Percentiles rank a stretch among this genome's conserved stretches.
Conservation (phyloP, 768 basidiomycete species). For the Lactifluus subvellereus region DNA sequence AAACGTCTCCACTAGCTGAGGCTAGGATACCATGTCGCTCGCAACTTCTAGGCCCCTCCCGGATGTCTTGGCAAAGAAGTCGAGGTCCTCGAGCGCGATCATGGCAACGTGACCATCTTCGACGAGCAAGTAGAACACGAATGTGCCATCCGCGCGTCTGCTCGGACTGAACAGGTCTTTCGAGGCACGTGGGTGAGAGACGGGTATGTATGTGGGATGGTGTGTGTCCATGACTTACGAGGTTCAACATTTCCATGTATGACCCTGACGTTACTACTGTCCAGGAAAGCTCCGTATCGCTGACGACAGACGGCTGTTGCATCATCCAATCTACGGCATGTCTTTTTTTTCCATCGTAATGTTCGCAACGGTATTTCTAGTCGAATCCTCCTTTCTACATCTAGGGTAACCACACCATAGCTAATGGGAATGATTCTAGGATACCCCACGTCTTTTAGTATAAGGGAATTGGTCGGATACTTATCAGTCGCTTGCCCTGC, state of each 20-base stretch:
- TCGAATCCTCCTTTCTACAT: slow-evolving; percentile 20
- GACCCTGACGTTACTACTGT: slow-evolving; percentile 36
- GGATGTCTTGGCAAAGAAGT: slow-evolving; percentile 29
- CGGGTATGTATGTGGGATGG: too few species aligned
- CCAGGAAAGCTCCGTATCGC: slow-evolving; percentile 33
- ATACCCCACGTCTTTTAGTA: too few species aligned
- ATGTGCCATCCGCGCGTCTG: slow-evolving; percentile 28
- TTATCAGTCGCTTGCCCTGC: too few species aligned
- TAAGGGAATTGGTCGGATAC: too few species aligned
- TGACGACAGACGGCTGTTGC: slow-evolving; percentile 32
- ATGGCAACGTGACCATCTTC: slow-evolving; percentile 28
- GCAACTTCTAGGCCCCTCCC: slow-evolving; percentile 29
- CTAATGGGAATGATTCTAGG: too few species aligned
- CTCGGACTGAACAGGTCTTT: slow-evolving; percentile 26
- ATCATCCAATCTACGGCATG: slow-evolving; percentile 35
- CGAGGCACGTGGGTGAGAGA: too few species aligned
- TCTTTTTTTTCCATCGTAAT: slow-evolving; percentile 39
- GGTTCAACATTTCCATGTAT: slow-evolving; percentile 39
- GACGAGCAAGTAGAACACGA: slow-evolving; percentile 30
- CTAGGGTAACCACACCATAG: background rate
- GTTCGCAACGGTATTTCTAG: slow-evolving; percentile 34
- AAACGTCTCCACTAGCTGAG: slow-evolving; percentile 29
- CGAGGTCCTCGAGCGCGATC: slow-evolving; percentile 31
- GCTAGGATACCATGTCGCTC: slow-evolving; percentile 26
- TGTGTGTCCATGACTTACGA: slow-evolving; percentile 23